Evolutionary conservation across 305 asterid genomes (phyloP).

Genomic region (Fraxinus nigra): DNA sequence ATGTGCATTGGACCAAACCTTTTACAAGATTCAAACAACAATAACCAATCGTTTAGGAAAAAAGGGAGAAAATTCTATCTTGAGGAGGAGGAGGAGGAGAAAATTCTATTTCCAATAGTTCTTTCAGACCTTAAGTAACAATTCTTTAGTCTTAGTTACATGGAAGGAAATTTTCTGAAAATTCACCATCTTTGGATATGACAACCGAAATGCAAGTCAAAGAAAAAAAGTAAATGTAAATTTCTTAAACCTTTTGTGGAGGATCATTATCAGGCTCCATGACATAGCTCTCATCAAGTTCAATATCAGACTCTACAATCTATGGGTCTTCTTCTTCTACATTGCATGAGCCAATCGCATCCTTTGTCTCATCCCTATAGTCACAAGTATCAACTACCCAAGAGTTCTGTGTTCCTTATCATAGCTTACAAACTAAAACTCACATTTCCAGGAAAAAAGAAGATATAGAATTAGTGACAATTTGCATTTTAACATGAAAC

Average conservation of each 20-base stretch:
- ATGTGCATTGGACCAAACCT: too few relatives aligned
- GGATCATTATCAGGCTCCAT: constrained; percentile 87
- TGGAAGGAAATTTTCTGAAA: not conserved
- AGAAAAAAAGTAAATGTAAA: not conserved
- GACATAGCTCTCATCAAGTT: constrained; percentile 74
- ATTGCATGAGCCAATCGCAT: constrained; percentile 31
- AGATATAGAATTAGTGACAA: not conserved
- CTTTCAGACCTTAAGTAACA: not conserved
- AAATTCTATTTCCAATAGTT: not conserved
- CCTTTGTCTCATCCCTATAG: constrained; percentile 30
- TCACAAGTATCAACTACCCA: not conserved
- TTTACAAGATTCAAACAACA: not conserved
- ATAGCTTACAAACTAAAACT: not conserved
- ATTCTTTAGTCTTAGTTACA: not conserved
- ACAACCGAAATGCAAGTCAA: not conserved
- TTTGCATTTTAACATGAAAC: not conserved
- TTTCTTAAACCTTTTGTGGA: constrained; percentile 61
- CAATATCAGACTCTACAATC: constrained; percentile 80
- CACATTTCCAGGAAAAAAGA: not conserved
- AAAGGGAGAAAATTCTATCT: not conserved
- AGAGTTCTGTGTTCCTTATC: constrained; percentile 46
- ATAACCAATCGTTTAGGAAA: not conserved
- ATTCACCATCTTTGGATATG: not conserved
- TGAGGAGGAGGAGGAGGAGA: not conserved
- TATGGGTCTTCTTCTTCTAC: constrained; percentile 76